Evolutionary conservation across 768 basidiomycete species (phyloP), one percentile per base, ranked within the genome.

Genomic region (Boletus vinaceobasis): DNA sequence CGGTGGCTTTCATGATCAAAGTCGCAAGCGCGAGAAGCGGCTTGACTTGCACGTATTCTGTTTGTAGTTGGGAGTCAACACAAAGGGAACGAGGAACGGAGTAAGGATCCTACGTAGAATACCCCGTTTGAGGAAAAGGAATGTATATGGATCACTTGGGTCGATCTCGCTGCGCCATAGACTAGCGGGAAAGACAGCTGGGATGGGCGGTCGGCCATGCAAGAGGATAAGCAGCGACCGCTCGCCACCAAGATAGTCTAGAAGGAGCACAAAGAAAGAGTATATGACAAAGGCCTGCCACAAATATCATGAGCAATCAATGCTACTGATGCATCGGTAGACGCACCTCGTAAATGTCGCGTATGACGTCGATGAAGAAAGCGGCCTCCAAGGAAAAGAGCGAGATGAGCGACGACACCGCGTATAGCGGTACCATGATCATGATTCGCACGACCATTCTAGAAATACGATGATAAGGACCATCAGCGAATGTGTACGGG

Each of bases 21-120:
- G 93, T 98, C 2, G 81, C 85, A 2, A 88, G 66, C 0, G 96
- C 95, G 0, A 99, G 77, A 0, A 96, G 68, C 1, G 97, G 97
- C 66, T 99, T 99, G 53, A 98, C 78, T 70, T 98, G 93, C 1
- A 98, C 96, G 69, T 99, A 98, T 78, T 98, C 96, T 98, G 64
- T 51, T 38, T 26, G 44, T 43, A 27, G n/a, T 36, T 33, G 15
- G 15, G 9, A 10, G 56, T 60, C 27, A 57, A 36, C 48, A 31
- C 17, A 23, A 27, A 23, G 29, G 38, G 29, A 42, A 14, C 29
- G 32, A 48, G n/a, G 32, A 15, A 14, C 8, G 11, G 7, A 23
- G 14, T 32, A 9, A 72, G 73, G 36, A 56, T 15, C 56, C 1
- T 56, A 98, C 96, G 96, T 36, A 99, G 73, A 38, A 99, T 94